These are phyloP conservation scores for Naganishia vaughanmartiniae DNA, from an alignment of 768 basidiomycete species.

Conservation along the genomic window DNA sequence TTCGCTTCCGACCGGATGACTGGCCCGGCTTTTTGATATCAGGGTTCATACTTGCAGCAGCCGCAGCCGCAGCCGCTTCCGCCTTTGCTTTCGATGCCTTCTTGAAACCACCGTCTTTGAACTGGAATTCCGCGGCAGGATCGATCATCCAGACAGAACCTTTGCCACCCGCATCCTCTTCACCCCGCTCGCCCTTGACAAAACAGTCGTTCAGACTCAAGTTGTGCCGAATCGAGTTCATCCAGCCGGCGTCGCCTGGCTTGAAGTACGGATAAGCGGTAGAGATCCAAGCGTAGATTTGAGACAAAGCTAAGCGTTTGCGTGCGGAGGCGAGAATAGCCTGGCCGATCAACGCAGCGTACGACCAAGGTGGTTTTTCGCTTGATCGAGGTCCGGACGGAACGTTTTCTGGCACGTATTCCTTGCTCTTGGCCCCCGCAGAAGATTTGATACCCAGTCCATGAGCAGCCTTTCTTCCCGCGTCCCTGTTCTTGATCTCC, in stretches of 20 bases:
- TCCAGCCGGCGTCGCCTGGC: conserved; percentile 68
- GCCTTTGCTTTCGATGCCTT: conserved; percentile 29
- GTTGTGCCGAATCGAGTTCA: conserved; percentile 53
- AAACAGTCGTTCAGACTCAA: conserved; percentile 48
- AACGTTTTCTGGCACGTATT: conserved; percentile 53
- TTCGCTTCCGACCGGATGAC: conserved; percentile 21
- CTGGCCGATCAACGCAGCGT: conserved; percentile 93
- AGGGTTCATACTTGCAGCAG: background rate
- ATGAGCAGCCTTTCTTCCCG: conserved; percentile 44
- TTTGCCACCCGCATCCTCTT: conserved; percentile 48
- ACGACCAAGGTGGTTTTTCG: conserved; percentile 79
- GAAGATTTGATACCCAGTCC: conserved; percentile 1
- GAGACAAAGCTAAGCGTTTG: conserved; percentile 82
- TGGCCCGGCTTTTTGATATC: conserved; percentile 5
- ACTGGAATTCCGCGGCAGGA: conserved; percentile 33
- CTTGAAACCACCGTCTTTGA: conserved; percentile 38
- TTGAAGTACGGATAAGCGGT: conserved; percentile 91
- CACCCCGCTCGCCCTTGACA: conserved; percentile 45
- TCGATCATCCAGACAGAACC: conserved; percentile 51
- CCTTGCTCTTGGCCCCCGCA: conserved; percentile 52
- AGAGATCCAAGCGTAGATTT: conserved; percentile 95
- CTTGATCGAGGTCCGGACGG: conserved; percentile 80
- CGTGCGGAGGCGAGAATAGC: conserved; percentile 81
- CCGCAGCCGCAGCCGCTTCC: conserved; percentile 8
- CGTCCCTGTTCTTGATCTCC: conserved; percentile 22